Evolutionary conservation across 2,329 filamentous ascomycete genomes (phyloP).

Genomic region (Colletotrichum spaethianum): DNA sequence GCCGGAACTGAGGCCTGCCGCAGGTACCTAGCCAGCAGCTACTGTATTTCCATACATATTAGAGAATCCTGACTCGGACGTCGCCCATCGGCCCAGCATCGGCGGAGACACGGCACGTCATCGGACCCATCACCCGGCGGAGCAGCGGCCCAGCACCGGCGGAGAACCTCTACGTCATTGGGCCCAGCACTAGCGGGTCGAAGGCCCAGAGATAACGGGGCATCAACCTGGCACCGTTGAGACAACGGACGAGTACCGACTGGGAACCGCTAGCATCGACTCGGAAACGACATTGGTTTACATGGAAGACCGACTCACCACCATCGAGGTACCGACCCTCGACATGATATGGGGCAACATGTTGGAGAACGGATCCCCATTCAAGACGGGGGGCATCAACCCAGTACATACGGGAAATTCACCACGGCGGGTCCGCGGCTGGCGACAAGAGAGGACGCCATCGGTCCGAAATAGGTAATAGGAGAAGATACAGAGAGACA

Average conservation of each 20-base stretch:
- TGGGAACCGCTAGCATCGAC: constrained; percentile 37
- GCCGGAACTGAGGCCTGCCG: constrained; percentile 4
- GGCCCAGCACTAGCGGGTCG: constrained; percentile 33
- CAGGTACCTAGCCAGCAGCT: not conserved
- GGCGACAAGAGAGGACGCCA: constrained; percentile 32
- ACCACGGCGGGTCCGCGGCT: constrained; percentile 37
- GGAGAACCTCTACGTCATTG: constrained; percentile 40
- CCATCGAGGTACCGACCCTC: constrained; percentile 14
- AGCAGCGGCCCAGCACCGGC: constrained; percentile 35
- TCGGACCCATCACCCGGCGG: constrained; percentile 35
- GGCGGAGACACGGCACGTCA: constrained; percentile 41
- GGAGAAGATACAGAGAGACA: constrained; percentile 11
- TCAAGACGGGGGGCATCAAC: constrained; percentile 30
- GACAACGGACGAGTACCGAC: constrained; percentile 37
- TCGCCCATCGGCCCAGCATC: constrained; percentile 29
- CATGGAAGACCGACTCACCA: constrained; percentile 28
- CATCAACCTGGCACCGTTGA: constrained; percentile 39
- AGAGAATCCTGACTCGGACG: constrained; percentile 35
- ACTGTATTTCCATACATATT: not conserved
- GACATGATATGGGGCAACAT: constrained; percentile 6
- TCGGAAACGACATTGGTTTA: constrained; percentile 18
- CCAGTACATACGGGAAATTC: constrained; percentile 30
- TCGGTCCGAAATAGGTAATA: constrained; percentile 39
- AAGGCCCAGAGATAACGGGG: constrained; percentile 36
- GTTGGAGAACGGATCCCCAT: constrained; percentile 25